Evolutionary conservation across 768 basidiomycete species (phyloP).

Genomic region (Russula griseocarnosa): DNA sequence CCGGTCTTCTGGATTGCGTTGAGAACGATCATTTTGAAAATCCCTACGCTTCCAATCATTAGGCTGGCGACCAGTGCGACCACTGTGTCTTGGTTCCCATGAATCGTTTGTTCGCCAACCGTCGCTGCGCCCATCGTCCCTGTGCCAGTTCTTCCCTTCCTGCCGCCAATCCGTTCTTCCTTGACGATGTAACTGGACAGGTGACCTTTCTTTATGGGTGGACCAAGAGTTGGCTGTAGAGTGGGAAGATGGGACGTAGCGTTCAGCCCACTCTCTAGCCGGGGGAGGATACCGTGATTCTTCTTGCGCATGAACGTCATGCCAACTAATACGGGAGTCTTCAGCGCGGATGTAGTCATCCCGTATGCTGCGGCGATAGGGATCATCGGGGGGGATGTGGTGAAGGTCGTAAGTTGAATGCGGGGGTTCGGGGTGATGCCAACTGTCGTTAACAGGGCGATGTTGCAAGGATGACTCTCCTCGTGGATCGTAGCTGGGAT

Average conservation of each 20-base stretch:
- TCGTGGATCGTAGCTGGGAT: slow-evolving; percentile 44
- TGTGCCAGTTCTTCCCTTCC: slow-evolving; percentile 40
- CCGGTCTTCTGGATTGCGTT: slow-evolving; percentile 45
- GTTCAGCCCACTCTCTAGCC: slow-evolving; percentile 22
- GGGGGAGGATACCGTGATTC: slow-evolving; percentile 22
- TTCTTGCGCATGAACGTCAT: slow-evolving; percentile 18
- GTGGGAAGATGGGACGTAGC: slow-evolving; percentile 17
- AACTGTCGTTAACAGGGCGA: slow-evolving; percentile 49
- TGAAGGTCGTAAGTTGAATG: slow-evolving; percentile 35
- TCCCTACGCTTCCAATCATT: slow-evolving; percentile 26
- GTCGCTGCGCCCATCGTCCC: slow-evolving; percentile 45
- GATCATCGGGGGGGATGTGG: slow-evolving; percentile 41
- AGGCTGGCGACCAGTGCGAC: slow-evolving; percentile 24
- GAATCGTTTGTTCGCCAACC: slow-evolving; percentile 37
- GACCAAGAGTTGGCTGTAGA: slow-evolving; percentile 18
- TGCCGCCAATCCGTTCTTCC: slow-evolving; percentile 23
- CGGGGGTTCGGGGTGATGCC: slow-evolving; percentile 44
- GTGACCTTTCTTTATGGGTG: slow-evolving; percentile 14
- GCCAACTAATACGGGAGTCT: slow-evolving; percentile 22
- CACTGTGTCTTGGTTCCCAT: slow-evolving; percentile 32
- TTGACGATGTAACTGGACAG: slow-evolving; percentile 20
- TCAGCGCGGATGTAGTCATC: slow-evolving; percentile 26
- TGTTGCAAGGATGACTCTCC: slow-evolving; percentile 54
- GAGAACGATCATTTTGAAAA: slow-evolving; percentile 30
- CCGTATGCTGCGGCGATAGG: slow-evolving; percentile 46